Evolutionary conservation across 2,329 filamentous ascomycete species (phyloP), one percentile per base, ranked within the genome.

Genomic region (Hypoxylon sp.): DNA sequence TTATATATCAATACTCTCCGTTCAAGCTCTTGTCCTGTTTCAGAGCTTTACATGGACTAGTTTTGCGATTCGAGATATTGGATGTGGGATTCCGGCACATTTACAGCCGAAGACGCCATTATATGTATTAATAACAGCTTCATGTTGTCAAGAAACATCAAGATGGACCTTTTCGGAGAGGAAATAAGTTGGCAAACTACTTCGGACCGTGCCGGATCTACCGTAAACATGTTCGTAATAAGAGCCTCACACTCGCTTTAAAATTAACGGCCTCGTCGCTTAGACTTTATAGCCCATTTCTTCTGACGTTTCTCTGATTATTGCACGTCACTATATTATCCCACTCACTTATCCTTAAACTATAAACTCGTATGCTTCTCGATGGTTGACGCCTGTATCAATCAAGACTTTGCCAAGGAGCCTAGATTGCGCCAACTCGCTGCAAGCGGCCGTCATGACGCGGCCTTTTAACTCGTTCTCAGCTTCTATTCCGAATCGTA

Each of bases 371-470:
- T 48, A 43, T 37, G 6, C 39, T 16, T 53, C 11, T 32, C n/a
- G 21, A 41, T 41, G n/a, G 16, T 50, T 57, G 37, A 58, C 54
- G 45, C 16, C 48, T 34, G 34, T 23, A 27, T 25, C 11, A 39
- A 34, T 55, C 54, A 62, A 66, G 53, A 39, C 63, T 58, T 43
- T 63, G 63, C 63, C 63, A 67, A 67, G 63, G 23, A 52, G 63
- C 39, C 23, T 34, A 34, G 37, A 29, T 48, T 58, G 21, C 59
- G 46, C 52, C 46, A 12, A 12, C 37, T 54, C 39, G 25, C 53
- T 55, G 16, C 12, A 23, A 41, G 37, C 48, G 39, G 30, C 19
- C 39, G 6, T 14, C 46, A 50, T 67, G 59, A 67, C 63, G 63
- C 63, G 63, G 58, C 63, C 37, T 30, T 21, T 11, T 39, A 39